Percentiles rank a stretch among this genome's conserved stretches.
Evolutionary conservation across 768 basidiomycete genomes (phyloP).

Genomic region (Tylopilus sp.): DNA sequence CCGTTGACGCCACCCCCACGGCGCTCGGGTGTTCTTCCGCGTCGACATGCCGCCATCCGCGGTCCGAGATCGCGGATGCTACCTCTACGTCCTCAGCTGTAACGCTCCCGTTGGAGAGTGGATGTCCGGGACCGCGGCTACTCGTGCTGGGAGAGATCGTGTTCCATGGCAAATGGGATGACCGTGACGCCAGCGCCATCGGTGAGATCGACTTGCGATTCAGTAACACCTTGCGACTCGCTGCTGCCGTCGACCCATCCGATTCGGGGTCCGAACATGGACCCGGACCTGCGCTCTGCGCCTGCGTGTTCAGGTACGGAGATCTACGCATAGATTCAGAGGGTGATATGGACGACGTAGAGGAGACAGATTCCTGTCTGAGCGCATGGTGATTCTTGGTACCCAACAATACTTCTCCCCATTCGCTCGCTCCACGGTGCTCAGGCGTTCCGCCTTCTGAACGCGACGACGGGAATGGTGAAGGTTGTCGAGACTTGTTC

Average conservation of each 20-base stretch:
- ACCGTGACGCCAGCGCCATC: slow-evolving; percentile 56
- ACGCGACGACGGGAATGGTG: slow-evolving; percentile 21
- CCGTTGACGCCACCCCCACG: neutral
- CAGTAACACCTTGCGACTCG: slow-evolving; percentile 57
- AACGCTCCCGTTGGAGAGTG: slow-evolving; percentile 16
- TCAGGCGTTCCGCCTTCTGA: slow-evolving; percentile 37
- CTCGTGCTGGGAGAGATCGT: slow-evolving; percentile 38
- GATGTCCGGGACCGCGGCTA: slow-evolving; percentile 25
- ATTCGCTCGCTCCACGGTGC: slow-evolving; percentile 33
- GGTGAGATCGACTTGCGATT: slow-evolving; percentile 70
- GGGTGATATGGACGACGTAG: slow-evolving; percentile 59
- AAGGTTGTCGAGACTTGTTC: slow-evolving; percentile 18
- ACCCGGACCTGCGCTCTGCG: slow-evolving; percentile 20
- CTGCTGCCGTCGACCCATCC: slow-evolving; percentile 35
- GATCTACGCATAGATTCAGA: slow-evolving; percentile 42
- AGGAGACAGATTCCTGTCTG: slow-evolving; percentile 58
- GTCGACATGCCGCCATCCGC: slow-evolving; percentile 31
- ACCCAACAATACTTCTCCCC: slow-evolving; percentile 46
- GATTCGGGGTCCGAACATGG: slow-evolving; percentile 54
- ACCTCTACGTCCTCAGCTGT: slow-evolving; percentile 24
- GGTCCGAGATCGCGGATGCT: slow-evolving; percentile 8
- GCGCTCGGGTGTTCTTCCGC: slow-evolving; percentile 4
- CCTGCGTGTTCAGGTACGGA: slow-evolving; percentile 22
- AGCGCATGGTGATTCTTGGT: slow-evolving; percentile 34
- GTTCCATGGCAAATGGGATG: slow-evolving; percentile 32